Evolutionary conservation across 257 asterid genomes (phyloP).

Genomic region (Solanum chiquidenum): DNA sequence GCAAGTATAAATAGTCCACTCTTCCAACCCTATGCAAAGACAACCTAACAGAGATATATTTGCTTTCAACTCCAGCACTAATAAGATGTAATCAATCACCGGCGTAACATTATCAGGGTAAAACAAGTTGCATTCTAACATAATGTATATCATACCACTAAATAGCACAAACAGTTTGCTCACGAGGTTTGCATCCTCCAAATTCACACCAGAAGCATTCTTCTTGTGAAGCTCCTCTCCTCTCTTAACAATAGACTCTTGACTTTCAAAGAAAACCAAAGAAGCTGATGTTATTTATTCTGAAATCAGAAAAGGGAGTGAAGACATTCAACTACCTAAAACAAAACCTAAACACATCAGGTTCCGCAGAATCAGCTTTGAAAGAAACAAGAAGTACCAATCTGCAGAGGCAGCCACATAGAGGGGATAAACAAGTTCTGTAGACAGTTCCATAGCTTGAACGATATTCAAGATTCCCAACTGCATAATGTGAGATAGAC

Average conservation of each 20-base stretch:
- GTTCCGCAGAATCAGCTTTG: not conserved
- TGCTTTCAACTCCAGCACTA: not conserved
- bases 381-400: constrained; percentile 38
- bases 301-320: not conserved
- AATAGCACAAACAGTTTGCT: constrained; percentile 58
- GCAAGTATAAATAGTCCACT: not conserved
- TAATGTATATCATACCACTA: constrained; percentile 43
- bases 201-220: constrained; percentile 64
- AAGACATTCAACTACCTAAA: not conserved
- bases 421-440: constrained; percentile 77
- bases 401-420: constrained; percentile 72
- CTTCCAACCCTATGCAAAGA: not conserved
- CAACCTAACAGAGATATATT: not conserved
- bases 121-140: not conserved
- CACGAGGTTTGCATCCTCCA: constrained; percentile 70
- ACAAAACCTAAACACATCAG: not conserved
- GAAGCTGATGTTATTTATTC: constrained; percentile 1
- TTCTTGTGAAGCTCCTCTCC: constrained; percentile 92
- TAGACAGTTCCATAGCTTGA: constrained; percentile 65
- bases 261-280: constrained; percentile 38
- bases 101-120: not conserved
- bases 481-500: constrained; percentile 24
- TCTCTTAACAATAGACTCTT: constrained; percentile 65
- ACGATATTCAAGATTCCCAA: constrained; percentile 73
- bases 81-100: not conserved